Percentiles rank a stretch among this genome's conserved stretches.
phyloP scores from a whole-genome alignment of 2,329 filamentous ascomycete species.

The Clonostachys rhizophaga region DNA sequence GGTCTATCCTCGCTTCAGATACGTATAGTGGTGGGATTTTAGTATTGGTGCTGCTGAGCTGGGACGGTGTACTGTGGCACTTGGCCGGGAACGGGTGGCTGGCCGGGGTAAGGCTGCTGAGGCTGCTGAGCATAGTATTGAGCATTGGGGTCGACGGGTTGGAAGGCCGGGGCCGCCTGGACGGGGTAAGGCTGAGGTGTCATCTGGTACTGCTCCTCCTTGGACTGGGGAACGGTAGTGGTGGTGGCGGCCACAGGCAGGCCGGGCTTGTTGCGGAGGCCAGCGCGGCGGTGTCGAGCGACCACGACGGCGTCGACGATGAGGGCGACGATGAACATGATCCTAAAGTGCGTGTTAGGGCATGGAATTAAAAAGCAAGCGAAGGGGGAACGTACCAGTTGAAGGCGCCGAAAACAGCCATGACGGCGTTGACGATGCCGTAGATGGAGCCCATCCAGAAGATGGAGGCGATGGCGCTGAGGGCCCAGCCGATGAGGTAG shows the following conservation, averaged over 20 bases:
- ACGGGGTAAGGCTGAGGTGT: slow-evolving; percentile 2
- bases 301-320: slow-evolving; percentile 32
- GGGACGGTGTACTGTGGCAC: slow-evolving; percentile 3
- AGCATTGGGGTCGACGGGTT: slow-evolving; percentile 6
- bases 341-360: slow-evolving; percentile 15
- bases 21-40: too few species aligned
- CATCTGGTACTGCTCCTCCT: slow-evolving; percentile 1
- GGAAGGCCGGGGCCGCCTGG: not conserved
- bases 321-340: slow-evolving; percentile 34
- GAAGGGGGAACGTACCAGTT: too few species aligned
- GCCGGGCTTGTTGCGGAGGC: slow-evolving; percentile 28
- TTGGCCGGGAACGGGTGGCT: not conserved
- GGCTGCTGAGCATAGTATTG: slow-evolving; percentile 2
- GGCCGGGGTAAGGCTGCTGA: slow-evolving; percentile 7
- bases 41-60: too few species aligned
- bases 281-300: slow-evolving; percentile 35
- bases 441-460: slow-evolving; percentile 11
- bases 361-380: too few species aligned
- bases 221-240: slow-evolving; percentile 1
- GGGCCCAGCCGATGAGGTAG: slow-evolving; percentile 41
- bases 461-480: slow-evolving; percentile 28
- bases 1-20: too few species aligned
- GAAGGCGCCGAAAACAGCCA: slow-evolving; percentile 31
- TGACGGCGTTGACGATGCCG: slow-evolving; percentile 20
- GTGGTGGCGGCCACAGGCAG: slow-evolving; percentile 1